These are phyloP conservation scores for Copromyces sp. DNA, from an alignment of 495 filamentous ascomycete species.

Conservation along the genomic window DNA sequence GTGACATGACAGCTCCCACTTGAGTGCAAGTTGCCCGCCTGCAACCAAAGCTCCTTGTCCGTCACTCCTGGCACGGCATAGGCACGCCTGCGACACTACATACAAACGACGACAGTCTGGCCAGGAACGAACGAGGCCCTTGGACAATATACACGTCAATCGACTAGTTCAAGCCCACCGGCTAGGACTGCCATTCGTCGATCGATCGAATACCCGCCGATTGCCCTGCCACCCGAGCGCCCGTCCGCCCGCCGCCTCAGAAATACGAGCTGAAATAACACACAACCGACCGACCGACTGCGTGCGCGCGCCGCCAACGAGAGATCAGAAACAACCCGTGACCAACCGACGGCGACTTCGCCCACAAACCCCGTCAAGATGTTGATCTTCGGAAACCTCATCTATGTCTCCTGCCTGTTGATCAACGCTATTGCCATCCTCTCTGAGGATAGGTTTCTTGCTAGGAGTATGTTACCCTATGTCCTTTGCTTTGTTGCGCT, in stretches of 20 bases:
- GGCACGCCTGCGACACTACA: not conserved
- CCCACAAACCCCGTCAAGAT: conserved; percentile 30
- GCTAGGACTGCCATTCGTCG: too few species aligned
- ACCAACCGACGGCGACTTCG: not conserved
- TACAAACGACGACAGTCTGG: not conserved
- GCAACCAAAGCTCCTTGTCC: not conserved
- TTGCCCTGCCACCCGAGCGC: not conserved
- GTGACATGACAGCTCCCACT: not conserved
- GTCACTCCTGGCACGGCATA: not conserved
- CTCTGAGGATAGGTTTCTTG: conserved; percentile 95
- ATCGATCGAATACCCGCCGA: too few species aligned
- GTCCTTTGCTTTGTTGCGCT: not conserved
- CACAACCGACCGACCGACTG: too few species aligned
- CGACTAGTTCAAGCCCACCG: too few species aligned
- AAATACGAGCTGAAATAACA: too few species aligned
- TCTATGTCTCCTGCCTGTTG: conserved; percentile 75
- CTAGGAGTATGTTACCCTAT: conserved; percentile 58
- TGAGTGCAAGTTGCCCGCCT: not conserved
- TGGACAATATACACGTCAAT: too few species aligned
- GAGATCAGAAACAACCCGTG: too few species aligned
- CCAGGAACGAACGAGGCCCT: too few species aligned
- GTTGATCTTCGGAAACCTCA: conserved; percentile 62
- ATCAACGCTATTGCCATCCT: conserved; percentile 92
- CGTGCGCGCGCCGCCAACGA: too few species aligned
- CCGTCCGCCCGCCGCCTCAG: not conserved